Conservation (phyloP, 2,329 filamentous ascomycete genomes). For the Botrytis cinerea region DNA sequence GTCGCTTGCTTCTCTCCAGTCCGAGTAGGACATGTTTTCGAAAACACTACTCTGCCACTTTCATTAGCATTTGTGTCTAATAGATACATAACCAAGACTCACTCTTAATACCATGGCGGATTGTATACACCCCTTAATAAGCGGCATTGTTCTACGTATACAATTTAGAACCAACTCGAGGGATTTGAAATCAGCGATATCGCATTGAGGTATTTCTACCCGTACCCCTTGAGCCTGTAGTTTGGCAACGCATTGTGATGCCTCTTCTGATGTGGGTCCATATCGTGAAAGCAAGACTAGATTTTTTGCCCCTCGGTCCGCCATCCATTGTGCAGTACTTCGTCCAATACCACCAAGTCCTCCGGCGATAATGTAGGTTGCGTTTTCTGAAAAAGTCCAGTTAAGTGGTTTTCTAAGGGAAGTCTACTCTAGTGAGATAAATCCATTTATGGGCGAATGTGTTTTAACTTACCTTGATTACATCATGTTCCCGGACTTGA, state of each 20-base stretch:
- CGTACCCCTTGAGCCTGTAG: conserved; percentile 43
- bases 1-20: conserved; percentile 41
- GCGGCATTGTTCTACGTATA: conserved; percentile 24
- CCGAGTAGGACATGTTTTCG: conserved; percentile 42
- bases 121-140: conserved; percentile 49
- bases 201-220: conserved; percentile 49
- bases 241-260: conserved; percentile 20
- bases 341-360: conserved; percentile 40
- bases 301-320: conserved; percentile 33
- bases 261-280: conserved; percentile 18
- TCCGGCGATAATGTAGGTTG: conserved; percentile 38
- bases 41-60: conserved; percentile 21
- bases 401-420: background rate
- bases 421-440: background rate
- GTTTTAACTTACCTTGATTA: conserved; percentile 45
- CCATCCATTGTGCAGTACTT: conserved; percentile 34
- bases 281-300: conserved; percentile 40
- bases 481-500: conserved; percentile 45
- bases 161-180: conserved; percentile 13
- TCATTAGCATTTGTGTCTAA: background rate
- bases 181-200: conserved; percentile 47
- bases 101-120: conserved; percentile 48
- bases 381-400: conserved; percentile 12
- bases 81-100: background rate
- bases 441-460: background rate